Evolutionary conservation across 768 basidiomycete species (phyloP), one percentile per base, ranked within the genome.

Genomic region (Lactarius trivialis): DNA sequence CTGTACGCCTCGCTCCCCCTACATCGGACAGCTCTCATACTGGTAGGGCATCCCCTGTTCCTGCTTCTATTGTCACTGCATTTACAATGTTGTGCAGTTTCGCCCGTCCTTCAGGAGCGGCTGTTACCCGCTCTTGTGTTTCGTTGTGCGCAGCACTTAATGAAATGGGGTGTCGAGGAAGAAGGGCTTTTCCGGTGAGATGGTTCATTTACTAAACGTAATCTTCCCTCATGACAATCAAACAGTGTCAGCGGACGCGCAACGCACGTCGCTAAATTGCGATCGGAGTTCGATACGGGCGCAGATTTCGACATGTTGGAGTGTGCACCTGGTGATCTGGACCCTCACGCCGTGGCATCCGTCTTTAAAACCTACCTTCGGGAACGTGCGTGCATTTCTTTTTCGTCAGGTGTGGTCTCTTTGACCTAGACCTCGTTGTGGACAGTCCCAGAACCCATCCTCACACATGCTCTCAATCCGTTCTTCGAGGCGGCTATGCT

Each of bases 331-430:
- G 85, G 89, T 8, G 93, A 98, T 69, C 75, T 98, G 37, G 95
- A 98, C 70, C 95, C 95, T 52, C 93, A 98, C 72, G 91, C 93
- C 1, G 94, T 98, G 7, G 86, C 94, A 21, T 91, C 91, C 28
- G 77, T 96, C 33, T 97, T 96, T 76, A 97, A 96, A 73, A 88
- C 91, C 1, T 98, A 85, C 72, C 78, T 98, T 48, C 88, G 95
- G 60, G 93, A 97, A 81, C 76, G 94, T 96, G 75, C 78, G 94
- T 80, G 7, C 24, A 53, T 49, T 15, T 36, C 34, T 53, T 37
- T 68, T 55, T n/a, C 36, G 21, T 21, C 24, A n/a, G 34, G 7
- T 54, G 50, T 56, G 37, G 51, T 36, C 66, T 49, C 67, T 24
- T 65, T 21, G 56, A 28, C 58, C n/a, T 60, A 21, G 48, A 26